Evolutionary conservation across 306 rosid genomes (phyloP).

Genomic region (Ormosia emarginata): DNA sequence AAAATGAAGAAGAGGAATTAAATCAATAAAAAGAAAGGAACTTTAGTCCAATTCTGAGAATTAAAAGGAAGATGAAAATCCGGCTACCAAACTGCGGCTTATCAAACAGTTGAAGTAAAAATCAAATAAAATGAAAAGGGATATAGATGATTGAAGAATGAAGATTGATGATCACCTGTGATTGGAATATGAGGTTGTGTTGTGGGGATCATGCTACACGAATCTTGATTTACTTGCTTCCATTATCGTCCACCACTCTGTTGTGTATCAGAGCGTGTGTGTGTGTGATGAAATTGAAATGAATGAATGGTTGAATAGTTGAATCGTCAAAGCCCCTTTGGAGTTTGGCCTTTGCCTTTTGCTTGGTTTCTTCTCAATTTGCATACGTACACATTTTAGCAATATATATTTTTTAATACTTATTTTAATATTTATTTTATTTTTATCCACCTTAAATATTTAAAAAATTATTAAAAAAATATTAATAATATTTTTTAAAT

Average conservation of each 20-base stretch:
- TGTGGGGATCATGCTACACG: neutral
- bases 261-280: neutral
- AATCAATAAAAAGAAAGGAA: neutral
- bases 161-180: slow-evolving; percentile 13
- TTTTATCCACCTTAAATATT: no score
- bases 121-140: neutral
- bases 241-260: neutral
- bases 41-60: neutral
- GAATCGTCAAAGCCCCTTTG: neutral
- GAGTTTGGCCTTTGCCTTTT: neutral
- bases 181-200: neutral
- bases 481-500: no score
- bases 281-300: neutral
- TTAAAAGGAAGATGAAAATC: slow-evolving; percentile 5
- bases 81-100: neutral
- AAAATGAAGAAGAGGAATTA: neutral
- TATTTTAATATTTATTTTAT: no score
- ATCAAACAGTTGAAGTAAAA: neutral
- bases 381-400: neutral
- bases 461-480: no score
- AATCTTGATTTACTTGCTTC: neutral
- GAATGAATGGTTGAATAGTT: neutral
- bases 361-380: slow-evolving; percentile 6
- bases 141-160: neutral
- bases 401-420: no score